A percentile compares a stretch with the other conserved stretches of the same genome.
Evolutionary conservation across 1,284 basidiomycete species (phyloP).

Genomic region (Papiliotrema laurentii): DNA sequence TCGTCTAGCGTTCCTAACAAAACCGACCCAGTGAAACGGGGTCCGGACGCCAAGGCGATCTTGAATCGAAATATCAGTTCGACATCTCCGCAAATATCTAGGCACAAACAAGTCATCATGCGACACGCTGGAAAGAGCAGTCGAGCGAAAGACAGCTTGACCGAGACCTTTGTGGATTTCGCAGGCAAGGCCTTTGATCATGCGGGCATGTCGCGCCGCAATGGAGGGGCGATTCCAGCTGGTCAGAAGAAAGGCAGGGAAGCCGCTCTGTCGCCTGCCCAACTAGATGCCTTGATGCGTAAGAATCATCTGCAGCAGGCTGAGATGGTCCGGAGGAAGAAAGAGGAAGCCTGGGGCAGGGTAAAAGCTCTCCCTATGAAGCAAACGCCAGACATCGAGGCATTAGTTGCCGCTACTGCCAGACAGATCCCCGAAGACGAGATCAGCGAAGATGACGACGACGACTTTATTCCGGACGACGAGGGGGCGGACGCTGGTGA

Average conservation of each 20-base stretch:
- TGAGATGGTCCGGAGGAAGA: conserved; percentile 8
- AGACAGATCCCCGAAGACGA: conserved; percentile 10
- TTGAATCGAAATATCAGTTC: conserved; percentile 7
- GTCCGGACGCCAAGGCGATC: conserved; percentile 21
- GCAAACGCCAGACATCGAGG: conserved; percentile 15
- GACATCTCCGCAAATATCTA: conserved; percentile 11
- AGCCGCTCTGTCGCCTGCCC: conserved; percentile 8
- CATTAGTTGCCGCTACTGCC: conserved; percentile 2
- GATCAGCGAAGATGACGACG: conserved; percentile 22
- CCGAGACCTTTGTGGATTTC: conserved; percentile 31
- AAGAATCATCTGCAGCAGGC: conserved; percentile 17
- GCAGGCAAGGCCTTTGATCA: conserved; percentile 30
- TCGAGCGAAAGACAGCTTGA: conserved; percentile 10
- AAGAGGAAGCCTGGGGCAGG: conserved; percentile 26
- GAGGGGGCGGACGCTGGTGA: conserved; percentile 3
- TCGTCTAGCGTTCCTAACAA: too few relatives aligned
- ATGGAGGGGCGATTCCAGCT: conserved; percentile 26
- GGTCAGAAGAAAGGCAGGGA: conserved; percentile 32
- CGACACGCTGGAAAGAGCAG: conserved; percentile 17
- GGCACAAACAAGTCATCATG: conserved; percentile 17
- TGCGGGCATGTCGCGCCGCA: conserved; percentile 13
- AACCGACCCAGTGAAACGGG: neutral
- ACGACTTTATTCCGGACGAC: conserved; percentile 15
- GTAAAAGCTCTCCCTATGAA: conserved; percentile 20
- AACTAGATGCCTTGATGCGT: conserved; percentile 15